Evolutionary conservation across 108 stramenopile genomes (phyloP).

Genomic region (Hondaea fermentalgiana): DNA sequence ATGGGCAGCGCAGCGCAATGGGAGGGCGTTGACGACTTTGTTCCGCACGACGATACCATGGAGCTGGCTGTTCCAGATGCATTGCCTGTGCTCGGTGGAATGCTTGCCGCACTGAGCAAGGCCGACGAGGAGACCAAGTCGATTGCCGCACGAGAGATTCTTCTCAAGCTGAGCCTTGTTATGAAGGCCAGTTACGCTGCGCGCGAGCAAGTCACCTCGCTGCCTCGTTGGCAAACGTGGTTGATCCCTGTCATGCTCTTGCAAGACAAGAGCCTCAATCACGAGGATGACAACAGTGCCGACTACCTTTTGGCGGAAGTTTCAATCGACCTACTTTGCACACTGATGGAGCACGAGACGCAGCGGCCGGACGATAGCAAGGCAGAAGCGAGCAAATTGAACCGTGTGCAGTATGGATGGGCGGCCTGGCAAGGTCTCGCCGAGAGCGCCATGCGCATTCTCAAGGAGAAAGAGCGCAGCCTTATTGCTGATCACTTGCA

Average conservation of each 20-base stretch:
- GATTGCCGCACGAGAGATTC: not conserved
- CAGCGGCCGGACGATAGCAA: not conserved
- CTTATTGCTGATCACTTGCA: not conserved
- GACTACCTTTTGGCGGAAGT: constrained; percentile 5
- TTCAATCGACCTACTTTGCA: not conserved
- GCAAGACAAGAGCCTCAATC: constrained; percentile 1
- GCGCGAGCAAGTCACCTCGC: constrained; percentile 1
- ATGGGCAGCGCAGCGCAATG: not conserved
- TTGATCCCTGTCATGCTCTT: not conserved
- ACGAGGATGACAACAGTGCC: not conserved
- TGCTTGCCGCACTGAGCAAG: not conserved
- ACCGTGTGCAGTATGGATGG: not conserved
- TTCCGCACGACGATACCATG: not conserved
- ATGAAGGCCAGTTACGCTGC: not conserved
- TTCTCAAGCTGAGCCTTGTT: not conserved
- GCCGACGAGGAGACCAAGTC: constrained; percentile 12
- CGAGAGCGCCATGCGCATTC: not conserved
- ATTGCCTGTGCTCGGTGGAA: not conserved
- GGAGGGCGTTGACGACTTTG: not conserved
- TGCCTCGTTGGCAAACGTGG: constrained; percentile 2
- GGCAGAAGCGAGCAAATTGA: not conserved
- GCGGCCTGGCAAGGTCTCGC: not conserved
- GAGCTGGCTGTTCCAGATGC: not conserved
- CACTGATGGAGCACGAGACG: constrained; percentile 10
- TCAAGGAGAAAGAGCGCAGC: constrained; percentile 7